Evolutionary conservation across 257 asterid species (phyloP), one percentile per base, ranked within the genome.

Genomic region (Capsicum rhomboideum): DNA sequence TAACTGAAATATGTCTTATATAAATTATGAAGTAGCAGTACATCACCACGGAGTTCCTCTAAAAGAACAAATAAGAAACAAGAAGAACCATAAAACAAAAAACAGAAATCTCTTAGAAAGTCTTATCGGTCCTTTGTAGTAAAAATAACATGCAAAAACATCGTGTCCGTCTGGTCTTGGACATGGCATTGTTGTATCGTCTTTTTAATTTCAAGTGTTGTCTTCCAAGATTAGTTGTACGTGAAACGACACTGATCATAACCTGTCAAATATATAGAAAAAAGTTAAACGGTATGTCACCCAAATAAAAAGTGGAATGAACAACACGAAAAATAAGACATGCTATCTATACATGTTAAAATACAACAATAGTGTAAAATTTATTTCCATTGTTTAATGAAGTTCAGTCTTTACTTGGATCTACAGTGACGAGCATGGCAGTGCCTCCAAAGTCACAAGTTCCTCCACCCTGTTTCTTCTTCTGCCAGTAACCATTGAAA

Each of bases 391-490:
- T 37, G 28, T 20, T 53, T 14, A 18, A 34, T 55, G 79, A 66
- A 9, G 82, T 16, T 29, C 40, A 59, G 31, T 1, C 16, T 42
- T 50, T 44, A 84, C 86, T 84, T 31, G 86, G 86, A 50, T 84
- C 84, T 50, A 64, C 74, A 10, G 84, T 84, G 58, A 55, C 40
- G 10, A 78, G 71, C 59, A 61, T 28, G 69, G 84, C 81, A 37
- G 86, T 78, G 80, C 84, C 78, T 29, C 84, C 84, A 52, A 84
- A 84, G 66, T 84, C 86, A 53, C 86, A 84, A 11, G 86, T 59
- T 58, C 86, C 86, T 28, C 69, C 79, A 67, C 79, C 72, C 52
- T 78, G 80, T 59, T 49, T 75, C 34, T 50, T 84, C 67, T 52
- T 84, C 69, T 82, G 85, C 80, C 77, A 82, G 52, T 68, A 68